A percentile compares a stretch with the other conserved stretches of the same genome.
Conservation (phyloP, 768 basidiomycete genomes). For the Russula abietina region DNA sequence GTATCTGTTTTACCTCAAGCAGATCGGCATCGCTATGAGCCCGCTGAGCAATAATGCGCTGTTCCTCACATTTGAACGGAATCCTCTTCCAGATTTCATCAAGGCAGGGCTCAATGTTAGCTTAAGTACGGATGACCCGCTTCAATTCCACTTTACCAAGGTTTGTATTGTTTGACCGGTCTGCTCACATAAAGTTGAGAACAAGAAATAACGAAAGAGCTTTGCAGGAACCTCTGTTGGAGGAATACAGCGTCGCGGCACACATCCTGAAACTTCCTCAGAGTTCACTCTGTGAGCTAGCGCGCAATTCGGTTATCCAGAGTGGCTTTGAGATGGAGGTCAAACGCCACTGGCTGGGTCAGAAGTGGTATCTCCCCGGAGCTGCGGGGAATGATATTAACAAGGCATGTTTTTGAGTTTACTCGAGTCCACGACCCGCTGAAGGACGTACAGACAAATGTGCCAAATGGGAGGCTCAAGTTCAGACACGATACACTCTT, state of each 20-base stretch:
- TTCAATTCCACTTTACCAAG: conserved; percentile 99
- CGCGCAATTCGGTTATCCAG: conserved; percentile 95
- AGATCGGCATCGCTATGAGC: conserved; percentile 98
- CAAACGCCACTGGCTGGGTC: conserved; percentile 93
- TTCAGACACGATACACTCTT: conserved; percentile 87
- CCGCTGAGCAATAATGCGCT: conserved; percentile 97
- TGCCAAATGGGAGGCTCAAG: conserved; percentile 84
- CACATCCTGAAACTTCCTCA: conserved; percentile 97
- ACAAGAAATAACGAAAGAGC: background rate
- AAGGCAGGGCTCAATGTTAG: conserved; percentile 93
- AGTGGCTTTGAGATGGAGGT: conserved; percentile 98
- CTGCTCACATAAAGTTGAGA: background rate
- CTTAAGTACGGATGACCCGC: conserved; percentile 89
- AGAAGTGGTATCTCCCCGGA: conserved; percentile 89
- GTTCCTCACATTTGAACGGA: conserved; percentile 94
- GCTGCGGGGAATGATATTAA: conserved; percentile 93
- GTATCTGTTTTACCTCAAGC: conserved; percentile 96
- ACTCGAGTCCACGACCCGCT: background rate
- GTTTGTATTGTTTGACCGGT: conserved; percentile 35
- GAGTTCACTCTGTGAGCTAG: conserved; percentile 90
- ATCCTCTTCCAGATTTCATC: conserved; percentile 96
- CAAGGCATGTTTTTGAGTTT: conserved; percentile 51
- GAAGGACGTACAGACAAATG: conserved; percentile 68
- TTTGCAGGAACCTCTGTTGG: conserved; percentile 79
- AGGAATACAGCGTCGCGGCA: conserved; percentile 97